A percentile compares a stretch with the other conserved stretches of the same genome.
Evolutionary conservation across 306 rosid species (phyloP).

Genomic region (Quercus aquifolioides): DNA sequence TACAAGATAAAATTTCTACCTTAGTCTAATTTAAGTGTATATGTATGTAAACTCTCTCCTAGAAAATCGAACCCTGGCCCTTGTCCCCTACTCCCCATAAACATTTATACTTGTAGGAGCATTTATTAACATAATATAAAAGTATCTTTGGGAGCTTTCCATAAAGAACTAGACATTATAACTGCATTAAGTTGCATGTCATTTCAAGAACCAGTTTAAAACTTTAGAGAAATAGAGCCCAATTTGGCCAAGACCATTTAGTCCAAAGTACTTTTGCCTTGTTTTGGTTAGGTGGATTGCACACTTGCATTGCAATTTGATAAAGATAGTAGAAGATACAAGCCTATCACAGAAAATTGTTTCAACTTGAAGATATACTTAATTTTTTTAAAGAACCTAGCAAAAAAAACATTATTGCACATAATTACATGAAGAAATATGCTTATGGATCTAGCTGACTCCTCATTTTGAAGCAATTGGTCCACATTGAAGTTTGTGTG

Average conservation of each 20-base stretch:
- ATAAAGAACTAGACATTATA: not conserved
- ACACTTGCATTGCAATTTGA: too few relatives aligned
- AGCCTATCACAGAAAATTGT: not conserved
- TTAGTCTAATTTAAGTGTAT: accelerated
- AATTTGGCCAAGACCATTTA: not conserved
- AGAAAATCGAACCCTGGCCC: accelerated
- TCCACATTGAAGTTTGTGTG: not conserved
- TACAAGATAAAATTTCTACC: too few relatives aligned
- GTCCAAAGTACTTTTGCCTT: not conserved
- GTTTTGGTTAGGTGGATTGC: not conserved
- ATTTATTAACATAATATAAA: not conserved
- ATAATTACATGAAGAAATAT: not conserved
- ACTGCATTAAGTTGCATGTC: too few relatives aligned
- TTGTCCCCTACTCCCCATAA: too few relatives aligned
- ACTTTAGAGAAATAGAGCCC: too few relatives aligned
- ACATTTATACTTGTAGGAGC: too few relatives aligned
- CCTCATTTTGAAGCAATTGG: not conserved
- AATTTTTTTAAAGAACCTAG: not conserved
- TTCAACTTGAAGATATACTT: not conserved
- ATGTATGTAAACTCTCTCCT: accelerated
- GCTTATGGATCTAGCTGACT: not conserved
- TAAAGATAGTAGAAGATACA: too few relatives aligned
- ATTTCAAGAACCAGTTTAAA: too few relatives aligned
- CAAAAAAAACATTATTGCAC: not conserved
- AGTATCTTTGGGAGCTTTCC: not conserved